Evolutionary conservation across 2,329 filamentous ascomycete species (phyloP).

Genomic region (Thielaviopsis ethacetica): DNA sequence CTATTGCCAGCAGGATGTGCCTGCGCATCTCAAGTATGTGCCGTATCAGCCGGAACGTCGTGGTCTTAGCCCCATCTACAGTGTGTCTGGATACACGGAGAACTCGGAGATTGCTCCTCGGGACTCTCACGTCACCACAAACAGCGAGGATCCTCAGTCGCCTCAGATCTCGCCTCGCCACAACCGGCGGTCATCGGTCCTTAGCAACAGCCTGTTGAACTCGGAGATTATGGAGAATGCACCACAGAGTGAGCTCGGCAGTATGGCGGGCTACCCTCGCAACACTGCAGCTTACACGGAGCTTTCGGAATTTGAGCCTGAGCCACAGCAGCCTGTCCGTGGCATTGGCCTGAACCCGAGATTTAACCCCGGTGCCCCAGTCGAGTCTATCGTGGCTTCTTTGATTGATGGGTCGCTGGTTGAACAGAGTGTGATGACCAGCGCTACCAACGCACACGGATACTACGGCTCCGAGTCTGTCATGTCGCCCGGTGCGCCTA

Average conservation of each 20-base stretch:
- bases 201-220: conserved; percentile 24
- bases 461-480: conserved; percentile 8
- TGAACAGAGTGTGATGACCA: conserved; percentile 52
- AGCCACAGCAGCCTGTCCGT: conserved; percentile 53
- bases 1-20: conserved; percentile 45
- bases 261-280: conserved; percentile 29
- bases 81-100: conserved; percentile 73
- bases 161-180: conserved; percentile 38
- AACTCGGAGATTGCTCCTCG: conserved; percentile 31
- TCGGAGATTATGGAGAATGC: conserved; percentile 26
- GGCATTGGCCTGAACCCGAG: conserved; percentile 58
- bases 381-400: conserved; percentile 85
- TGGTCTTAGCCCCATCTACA: conserved; percentile 76
- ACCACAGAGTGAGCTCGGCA: conserved; percentile 7
- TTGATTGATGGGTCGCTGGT: conserved; percentile 59
- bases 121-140: conserved; percentile 37
- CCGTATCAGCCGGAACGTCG: conserved; percentile 53
- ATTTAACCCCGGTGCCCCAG: conserved; percentile 55
- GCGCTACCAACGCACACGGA: conserved; percentile 10
- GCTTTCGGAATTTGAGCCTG: conserved; percentile 41
- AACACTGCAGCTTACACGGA: conserved; percentile 31
- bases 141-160: conserved; percentile 40
- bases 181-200: conserved; percentile 37
- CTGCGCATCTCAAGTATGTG: conserved; percentile 47
- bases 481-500: conserved; percentile 13